A percentile compares a stretch with the other conserved stretches of the same genome.
These are phyloP conservation scores for Thozetella sp. DNA, from an alignment of 495 filamentous ascomycete genomes.

Conservation along the genomic window DNA sequence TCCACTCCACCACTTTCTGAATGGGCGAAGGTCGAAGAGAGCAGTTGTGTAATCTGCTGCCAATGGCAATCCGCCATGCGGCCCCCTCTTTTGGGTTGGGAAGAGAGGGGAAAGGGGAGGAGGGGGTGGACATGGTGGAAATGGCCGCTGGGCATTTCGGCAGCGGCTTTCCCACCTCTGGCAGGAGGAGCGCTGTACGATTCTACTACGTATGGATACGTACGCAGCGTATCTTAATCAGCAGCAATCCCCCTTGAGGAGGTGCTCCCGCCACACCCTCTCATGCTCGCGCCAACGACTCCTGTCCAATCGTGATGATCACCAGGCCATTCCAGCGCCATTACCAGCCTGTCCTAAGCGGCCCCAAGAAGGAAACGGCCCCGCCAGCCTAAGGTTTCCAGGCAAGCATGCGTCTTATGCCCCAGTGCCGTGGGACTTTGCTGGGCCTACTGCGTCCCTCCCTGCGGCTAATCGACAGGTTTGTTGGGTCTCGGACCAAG, in stretches of 20 bases:
- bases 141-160: no score
- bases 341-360: not conserved
- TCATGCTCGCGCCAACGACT: not conserved
- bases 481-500: not conserved
- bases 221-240: not conserved
- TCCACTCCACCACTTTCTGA: slow-evolving; percentile 1
- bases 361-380: not conserved
- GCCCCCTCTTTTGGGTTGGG: not conserved
- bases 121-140: no score
- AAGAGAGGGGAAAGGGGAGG: no score
- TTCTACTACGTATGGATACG: no score
- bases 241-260: not conserved
- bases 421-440: not conserved
- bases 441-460: not conserved
- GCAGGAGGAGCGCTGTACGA: no score
- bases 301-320: slow-evolving; percentile 2
- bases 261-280: not conserved
- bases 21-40: not conserved
- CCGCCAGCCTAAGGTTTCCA: not conserved
- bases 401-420: not conserved
- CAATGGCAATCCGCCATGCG: not conserved
- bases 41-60: not conserved
- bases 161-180: no score
- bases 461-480: not conserved
- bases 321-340: not conserved